These are phyloP conservation scores for Rhodotorula sp. DNA, from an alignment of 1,284 basidiomycete species.

Conservation along the genomic window DNA sequence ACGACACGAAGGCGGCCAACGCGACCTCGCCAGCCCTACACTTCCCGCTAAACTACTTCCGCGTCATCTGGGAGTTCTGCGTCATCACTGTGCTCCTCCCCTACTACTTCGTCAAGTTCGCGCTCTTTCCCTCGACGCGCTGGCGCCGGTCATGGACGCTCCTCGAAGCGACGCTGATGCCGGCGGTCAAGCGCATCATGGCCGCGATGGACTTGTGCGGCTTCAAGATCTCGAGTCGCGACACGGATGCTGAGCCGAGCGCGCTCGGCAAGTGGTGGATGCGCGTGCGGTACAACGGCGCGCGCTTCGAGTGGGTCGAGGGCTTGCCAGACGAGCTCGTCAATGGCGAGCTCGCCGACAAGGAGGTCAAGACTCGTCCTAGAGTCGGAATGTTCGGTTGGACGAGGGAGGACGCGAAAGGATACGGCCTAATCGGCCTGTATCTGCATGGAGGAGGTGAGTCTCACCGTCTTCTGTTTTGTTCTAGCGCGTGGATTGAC, in stretches of 20 bases:
- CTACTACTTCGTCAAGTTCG: constrained; percentile 7
- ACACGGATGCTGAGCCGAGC: background rate
- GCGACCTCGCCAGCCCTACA: background rate
- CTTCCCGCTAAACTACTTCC: constrained; percentile 2
- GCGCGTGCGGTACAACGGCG: background rate
- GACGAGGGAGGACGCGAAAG: constrained; percentile 2
- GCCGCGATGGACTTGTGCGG: constrained; percentile 20
- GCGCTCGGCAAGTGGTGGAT: background rate
- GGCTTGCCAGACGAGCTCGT: background rate
- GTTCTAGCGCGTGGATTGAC: background rate
- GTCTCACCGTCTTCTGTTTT: background rate
- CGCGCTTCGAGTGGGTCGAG: constrained; percentile 26
- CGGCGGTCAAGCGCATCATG: constrained; percentile 11
- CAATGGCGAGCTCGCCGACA: constrained; percentile 2
- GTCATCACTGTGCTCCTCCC: constrained; percentile 11
- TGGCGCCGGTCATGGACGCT: constrained; percentile 17
- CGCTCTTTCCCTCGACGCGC: constrained; percentile 14
- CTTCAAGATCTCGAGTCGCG: constrained; percentile 14
- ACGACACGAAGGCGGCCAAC: background rate
- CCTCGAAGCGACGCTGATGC: constrained; percentile 6
- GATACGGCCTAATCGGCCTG: constrained; percentile 16
- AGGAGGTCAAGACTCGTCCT: background rate
- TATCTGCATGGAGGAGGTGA: constrained; percentile 36
- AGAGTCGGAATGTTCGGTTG: constrained; percentile 29
- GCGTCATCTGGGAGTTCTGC: constrained; percentile 3